Evolutionary conservation across 495 filamentous ascomycete genomes (phyloP).

Genomic region (Hyphodiscus hymeniophilus): DNA sequence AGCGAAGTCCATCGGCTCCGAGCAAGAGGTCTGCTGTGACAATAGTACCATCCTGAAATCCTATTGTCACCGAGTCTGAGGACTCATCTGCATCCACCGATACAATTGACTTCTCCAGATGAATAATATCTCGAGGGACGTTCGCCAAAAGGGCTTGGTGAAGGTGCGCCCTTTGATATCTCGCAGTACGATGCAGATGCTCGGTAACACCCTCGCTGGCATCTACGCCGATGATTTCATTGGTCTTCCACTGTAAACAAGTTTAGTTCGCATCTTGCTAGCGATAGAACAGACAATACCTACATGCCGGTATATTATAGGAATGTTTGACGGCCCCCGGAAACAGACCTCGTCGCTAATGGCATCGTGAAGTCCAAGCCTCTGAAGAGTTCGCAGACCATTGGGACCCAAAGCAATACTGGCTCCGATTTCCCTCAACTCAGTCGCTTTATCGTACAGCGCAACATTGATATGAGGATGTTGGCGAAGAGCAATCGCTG

Average conservation of each 20-base stretch:
- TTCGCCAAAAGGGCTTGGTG: slow-evolving; percentile 36
- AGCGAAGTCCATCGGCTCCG: slow-evolving; percentile 28
- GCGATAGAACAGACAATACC: background rate
- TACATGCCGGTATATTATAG: slow-evolving; percentile 28
- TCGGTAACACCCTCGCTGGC: slow-evolving; percentile 29
- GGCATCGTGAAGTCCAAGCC: slow-evolving; percentile 33
- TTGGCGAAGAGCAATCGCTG: slow-evolving; percentile 33
- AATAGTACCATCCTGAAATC: slow-evolving; percentile 23
- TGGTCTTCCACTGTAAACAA: slow-evolving; percentile 32
- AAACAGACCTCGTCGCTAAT: slow-evolving; percentile 33
- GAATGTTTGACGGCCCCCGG: slow-evolving; percentile 26
- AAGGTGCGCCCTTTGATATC: slow-evolving; percentile 39
- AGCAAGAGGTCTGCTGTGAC: slow-evolving; percentile 26
- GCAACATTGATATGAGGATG: slow-evolving; percentile 32
- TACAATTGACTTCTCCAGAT: slow-evolving; percentile 21
- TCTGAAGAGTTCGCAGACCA: slow-evolving; percentile 41
- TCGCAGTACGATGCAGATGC: slow-evolving; percentile 35
- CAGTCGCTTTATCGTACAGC: slow-evolving; percentile 37
- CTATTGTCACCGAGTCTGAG: slow-evolving; percentile 13
- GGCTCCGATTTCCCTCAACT: slow-evolving; percentile 39
- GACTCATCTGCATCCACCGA: slow-evolving; percentile 11
- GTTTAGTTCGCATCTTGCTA: slow-evolving; percentile 19
- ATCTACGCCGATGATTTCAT: slow-evolving; percentile 36
- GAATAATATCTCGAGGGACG: slow-evolving; percentile 26
- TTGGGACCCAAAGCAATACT: slow-evolving; percentile 44